phyloP scores from a whole-genome alignment of 2,329 filamentous ascomycete species.

The Parafenestella ontariensis region DNA sequence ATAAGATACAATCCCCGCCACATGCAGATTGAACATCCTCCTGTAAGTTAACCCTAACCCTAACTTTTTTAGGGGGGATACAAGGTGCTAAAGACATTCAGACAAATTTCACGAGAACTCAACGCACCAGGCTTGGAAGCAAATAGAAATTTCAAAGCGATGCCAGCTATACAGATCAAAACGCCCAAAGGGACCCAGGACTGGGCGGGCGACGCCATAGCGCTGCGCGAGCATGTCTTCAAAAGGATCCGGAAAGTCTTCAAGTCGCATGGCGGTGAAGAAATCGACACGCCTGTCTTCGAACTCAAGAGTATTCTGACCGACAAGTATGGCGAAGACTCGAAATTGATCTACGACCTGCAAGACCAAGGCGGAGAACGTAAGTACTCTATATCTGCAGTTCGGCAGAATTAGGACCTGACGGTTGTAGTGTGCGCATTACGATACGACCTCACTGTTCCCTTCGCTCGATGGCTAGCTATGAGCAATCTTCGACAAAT shows the following conservation, averaged over 20 bases:
- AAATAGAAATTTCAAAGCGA: too few relatives aligned
- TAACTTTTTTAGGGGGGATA: too few relatives aligned
- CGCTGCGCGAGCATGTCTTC: slow-evolving; percentile 24
- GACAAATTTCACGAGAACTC: too few relatives aligned
- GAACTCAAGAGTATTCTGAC: slow-evolving; percentile 83
- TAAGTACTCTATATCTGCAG: background rate
- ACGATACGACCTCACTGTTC: slow-evolving; percentile 85
- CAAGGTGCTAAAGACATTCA: too few relatives aligned
- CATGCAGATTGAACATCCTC: too few relatives aligned
- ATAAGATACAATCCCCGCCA: too few relatives aligned
- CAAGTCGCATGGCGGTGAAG: slow-evolving; percentile 23
- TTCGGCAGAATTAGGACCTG: background rate
- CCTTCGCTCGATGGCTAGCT: slow-evolving; percentile 87
- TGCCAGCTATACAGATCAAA: slow-evolving; percentile 66
- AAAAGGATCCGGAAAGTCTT: slow-evolving; percentile 20
- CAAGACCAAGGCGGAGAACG: slow-evolving; percentile 82
- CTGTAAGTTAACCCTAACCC: too few relatives aligned
- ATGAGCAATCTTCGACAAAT: slow-evolving; percentile 86
- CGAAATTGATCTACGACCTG: slow-evolving; percentile 87
- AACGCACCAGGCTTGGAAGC: too few relatives aligned
- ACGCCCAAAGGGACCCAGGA: slow-evolving; percentile 87
- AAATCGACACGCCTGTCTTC: slow-evolving; percentile 66
- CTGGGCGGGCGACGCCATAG: slow-evolving; percentile 51
- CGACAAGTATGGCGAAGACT: slow-evolving; percentile 90
- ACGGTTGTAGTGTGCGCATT: slow-evolving; percentile 66